Percentiles rank a stretch among this genome's conserved stretches.
Conservation (phyloP, 345 rosid species). For the Euclidium syriacum region DNA sequence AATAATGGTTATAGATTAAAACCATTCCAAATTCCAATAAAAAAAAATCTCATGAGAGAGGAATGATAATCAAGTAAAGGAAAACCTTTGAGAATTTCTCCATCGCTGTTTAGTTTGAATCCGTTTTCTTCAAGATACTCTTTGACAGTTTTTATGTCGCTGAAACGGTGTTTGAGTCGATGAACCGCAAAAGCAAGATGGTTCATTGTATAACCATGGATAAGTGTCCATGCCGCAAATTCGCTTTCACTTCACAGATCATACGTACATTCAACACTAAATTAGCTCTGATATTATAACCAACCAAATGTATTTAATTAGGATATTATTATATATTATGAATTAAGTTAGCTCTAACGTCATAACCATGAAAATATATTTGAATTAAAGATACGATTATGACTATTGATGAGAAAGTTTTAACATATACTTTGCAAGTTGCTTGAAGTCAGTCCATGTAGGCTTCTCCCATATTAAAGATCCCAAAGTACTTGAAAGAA, state of each 20-base stretch:
- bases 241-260: constrained; percentile 96
- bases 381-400: too few species aligned
- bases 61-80: too few species aligned
- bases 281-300: too few species aligned
- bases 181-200: constrained; percentile 84
- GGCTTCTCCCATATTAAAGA: constrained; percentile 83
- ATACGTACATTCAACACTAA: too few species aligned
- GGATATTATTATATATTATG: too few species aligned
- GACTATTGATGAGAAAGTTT: not conserved
- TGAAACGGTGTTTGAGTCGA: constrained; percentile 58
- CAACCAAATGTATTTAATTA: not conserved
- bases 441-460: constrained; percentile 58
- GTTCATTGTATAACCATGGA: constrained; percentile 84
- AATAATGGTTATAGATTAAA: not conserved
- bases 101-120: constrained; percentile 74
- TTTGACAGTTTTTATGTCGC: constrained; percentile 48
- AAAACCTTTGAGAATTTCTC: constrained; percentile 80
- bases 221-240: constrained; percentile 90
- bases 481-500: constrained; percentile 78
- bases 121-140: constrained; percentile 57
- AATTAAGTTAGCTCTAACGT: too few species aligned
- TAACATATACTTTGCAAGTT: constrained; percentile 57
- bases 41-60: not conserved
- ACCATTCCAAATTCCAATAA: not conserved
- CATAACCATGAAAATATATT: too few species aligned